phyloP scores from a whole-genome alignment of 2,329 filamentous ascomycete species.

The Teratosphaeria nubilosa region DNA sequence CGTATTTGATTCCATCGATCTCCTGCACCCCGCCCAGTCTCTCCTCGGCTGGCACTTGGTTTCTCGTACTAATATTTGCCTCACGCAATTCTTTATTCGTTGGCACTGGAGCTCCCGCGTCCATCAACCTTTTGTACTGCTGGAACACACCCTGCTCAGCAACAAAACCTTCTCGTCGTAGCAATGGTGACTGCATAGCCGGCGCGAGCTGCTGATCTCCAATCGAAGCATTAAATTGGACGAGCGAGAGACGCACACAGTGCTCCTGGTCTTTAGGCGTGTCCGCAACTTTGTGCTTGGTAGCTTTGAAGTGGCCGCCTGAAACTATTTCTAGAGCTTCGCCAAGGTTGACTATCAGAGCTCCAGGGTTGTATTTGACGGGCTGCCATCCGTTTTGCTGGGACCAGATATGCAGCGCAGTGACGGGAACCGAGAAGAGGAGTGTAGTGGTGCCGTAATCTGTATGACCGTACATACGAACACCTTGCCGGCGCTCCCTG shows the following conservation, averaged over 20 bases:
- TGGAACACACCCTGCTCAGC: slow-evolving; percentile 37
- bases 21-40: slow-evolving; percentile 29
- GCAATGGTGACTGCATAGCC: slow-evolving; percentile 29
- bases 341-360: slow-evolving; percentile 30
- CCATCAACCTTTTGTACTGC: slow-evolving; percentile 36
- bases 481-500: slow-evolving; percentile 1
- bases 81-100: slow-evolving; percentile 40
- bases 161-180: slow-evolving; percentile 35
- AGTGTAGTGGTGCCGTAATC: slow-evolving; percentile 34
- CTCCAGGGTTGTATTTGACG: slow-evolving; percentile 28
- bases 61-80: slow-evolving; percentile 35
- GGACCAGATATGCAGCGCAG: slow-evolving; percentile 28
- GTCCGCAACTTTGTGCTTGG: slow-evolving; percentile 38
- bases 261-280: slow-evolving; percentile 36
- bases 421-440: slow-evolving; percentile 30
- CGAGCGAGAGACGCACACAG: slow-evolving; percentile 29
- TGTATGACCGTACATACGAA: slow-evolving; percentile 21
- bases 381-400: slow-evolving; percentile 30
- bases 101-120: slow-evolving; percentile 32
- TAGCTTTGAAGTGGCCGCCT: slow-evolving; percentile 37
- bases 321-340: slow-evolving; percentile 30
- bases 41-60: slow-evolving; percentile 15
- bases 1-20: slow-evolving; percentile 33
- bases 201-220: slow-evolving; percentile 36
- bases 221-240: slow-evolving; percentile 33